Conservation (phyloP, 2,329 filamentous ascomycete genomes). For the Sporothrix brunneoviolacea region DNA sequence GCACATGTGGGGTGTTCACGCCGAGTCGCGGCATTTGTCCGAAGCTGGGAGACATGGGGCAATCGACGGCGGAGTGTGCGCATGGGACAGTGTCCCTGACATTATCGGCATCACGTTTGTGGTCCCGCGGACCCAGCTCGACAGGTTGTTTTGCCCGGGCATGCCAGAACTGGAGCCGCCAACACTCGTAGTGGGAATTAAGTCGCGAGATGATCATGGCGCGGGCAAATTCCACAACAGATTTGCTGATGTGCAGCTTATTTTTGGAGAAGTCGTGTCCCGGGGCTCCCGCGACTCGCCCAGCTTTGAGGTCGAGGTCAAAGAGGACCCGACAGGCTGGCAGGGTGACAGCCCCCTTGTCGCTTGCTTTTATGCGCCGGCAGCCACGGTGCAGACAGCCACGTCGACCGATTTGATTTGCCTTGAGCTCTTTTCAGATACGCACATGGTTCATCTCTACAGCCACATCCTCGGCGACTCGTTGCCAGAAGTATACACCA, state of each 20-base stretch:
- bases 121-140: slow-evolving; percentile 26
- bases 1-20: slow-evolving; percentile 29
- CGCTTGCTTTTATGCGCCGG: slow-evolving; percentile 35
- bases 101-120: slow-evolving; percentile 32
- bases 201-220: background rate
- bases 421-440: slow-evolving; percentile 26
- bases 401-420: slow-evolving; percentile 26
- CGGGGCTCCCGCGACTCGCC: slow-evolving; percentile 23
- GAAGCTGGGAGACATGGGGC: slow-evolving; percentile 16
- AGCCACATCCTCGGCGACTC: slow-evolving; percentile 21
- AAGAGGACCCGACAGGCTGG: slow-evolving; percentile 32
- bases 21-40: slow-evolving; percentile 24
- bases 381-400: slow-evolving; percentile 28
- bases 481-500: slow-evolving; percentile 29
- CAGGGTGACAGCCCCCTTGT: slow-evolving; percentile 32
- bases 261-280: slow-evolving; percentile 32
- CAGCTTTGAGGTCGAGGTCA: slow-evolving; percentile 27
- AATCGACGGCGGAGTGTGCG: slow-evolving; percentile 27
- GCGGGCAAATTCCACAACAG: slow-evolving; percentile 26
- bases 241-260: slow-evolving; percentile 35
- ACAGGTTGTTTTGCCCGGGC: slow-evolving; percentile 22
- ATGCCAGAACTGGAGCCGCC: background rate
- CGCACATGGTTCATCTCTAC: slow-evolving; percentile 22
- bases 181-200: slow-evolving; percentile 1
- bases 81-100: slow-evolving; percentile 32